phyloP scores from a whole-genome alignment of 1,284 basidiomycete species.

The Violaceomyces palustris region DNA sequence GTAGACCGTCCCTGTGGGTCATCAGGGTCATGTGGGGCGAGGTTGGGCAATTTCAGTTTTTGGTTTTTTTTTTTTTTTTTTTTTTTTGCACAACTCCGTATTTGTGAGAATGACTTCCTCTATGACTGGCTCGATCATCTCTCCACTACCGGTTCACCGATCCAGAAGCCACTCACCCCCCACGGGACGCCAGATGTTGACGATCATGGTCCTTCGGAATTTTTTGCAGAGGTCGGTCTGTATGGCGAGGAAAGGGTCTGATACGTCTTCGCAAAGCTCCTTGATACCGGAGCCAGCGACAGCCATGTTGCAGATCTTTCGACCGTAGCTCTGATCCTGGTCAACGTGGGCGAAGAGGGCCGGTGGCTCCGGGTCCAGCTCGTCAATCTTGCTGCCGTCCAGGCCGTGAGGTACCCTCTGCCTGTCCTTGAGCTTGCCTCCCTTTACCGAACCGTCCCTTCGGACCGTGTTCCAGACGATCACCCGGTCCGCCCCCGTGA shows the following conservation, averaged over 20 bases:
- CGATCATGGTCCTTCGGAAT: constrained; percentile 11
- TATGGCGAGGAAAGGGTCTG: constrained; percentile 5
- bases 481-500: constrained; percentile 14
- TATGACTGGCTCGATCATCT: no score
- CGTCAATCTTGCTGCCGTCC: constrained; percentile 10
- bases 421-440: constrained; percentile 5
- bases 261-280: not conserved
- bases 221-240: not conserved
- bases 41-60: no score
- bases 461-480: constrained; percentile 17
- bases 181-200: constrained; percentile 15
- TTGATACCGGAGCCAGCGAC: constrained; percentile 9
- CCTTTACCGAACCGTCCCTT: constrained; percentile 7
- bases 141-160: no score
- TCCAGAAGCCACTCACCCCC: no score
- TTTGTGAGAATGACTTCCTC: no score
- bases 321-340: constrained; percentile 9
- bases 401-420: constrained; percentile 12
- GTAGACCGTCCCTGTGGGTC: constrained; percentile 12
- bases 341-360: constrained; percentile 15
- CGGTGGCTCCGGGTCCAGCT: constrained; percentile 11
- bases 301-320: constrained; percentile 12
- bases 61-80: no score
- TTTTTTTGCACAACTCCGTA: no score
- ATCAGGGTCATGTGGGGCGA: no score